Evolutionary conservation across 345 rosid genomes (phyloP).

Genomic region (Hibiscus syriacus): DNA sequence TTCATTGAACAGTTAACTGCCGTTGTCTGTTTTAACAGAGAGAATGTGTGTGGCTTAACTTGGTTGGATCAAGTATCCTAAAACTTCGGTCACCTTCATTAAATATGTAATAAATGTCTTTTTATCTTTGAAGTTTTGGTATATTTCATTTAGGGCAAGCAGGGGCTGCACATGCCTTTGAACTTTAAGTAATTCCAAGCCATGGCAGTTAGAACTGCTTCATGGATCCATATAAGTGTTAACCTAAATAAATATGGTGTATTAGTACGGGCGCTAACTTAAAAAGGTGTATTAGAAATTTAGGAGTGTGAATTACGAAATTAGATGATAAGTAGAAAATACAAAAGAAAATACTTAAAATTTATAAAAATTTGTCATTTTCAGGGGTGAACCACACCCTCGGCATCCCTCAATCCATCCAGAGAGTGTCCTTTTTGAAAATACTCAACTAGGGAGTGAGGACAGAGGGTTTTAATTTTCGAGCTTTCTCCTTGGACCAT

Average conservation of each 20-base stretch:
- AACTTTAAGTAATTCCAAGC: not conserved
- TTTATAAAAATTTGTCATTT: too few relatives aligned
- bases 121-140: too few relatives aligned
- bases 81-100: not conserved
- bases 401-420: too few relatives aligned
- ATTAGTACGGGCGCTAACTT: too few relatives aligned
- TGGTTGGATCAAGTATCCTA: not conserved
- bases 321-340: too few relatives aligned
- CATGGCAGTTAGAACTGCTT: not conserved
- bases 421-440: too few relatives aligned
- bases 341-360: too few relatives aligned
- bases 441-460: not conserved
- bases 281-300: too few relatives aligned
- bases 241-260: too few relatives aligned
- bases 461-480: not conserved
- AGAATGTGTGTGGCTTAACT: not conserved
- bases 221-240: not conserved
- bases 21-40: not conserved
- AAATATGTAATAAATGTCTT: constrained; percentile 9
- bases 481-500: too few relatives aligned
- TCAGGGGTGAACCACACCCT: too few relatives aligned
- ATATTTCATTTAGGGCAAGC: not conserved
- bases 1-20: not conserved
- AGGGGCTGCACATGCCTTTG: not conserved
- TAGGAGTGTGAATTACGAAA: too few relatives aligned